A percentile compares a stretch with the other conserved stretches of the same genome.
These are phyloP conservation scores for Hypoxylon crocopeplum DNA, from an alignment of 495 filamentous ascomycete species.

Conservation along the genomic window DNA sequence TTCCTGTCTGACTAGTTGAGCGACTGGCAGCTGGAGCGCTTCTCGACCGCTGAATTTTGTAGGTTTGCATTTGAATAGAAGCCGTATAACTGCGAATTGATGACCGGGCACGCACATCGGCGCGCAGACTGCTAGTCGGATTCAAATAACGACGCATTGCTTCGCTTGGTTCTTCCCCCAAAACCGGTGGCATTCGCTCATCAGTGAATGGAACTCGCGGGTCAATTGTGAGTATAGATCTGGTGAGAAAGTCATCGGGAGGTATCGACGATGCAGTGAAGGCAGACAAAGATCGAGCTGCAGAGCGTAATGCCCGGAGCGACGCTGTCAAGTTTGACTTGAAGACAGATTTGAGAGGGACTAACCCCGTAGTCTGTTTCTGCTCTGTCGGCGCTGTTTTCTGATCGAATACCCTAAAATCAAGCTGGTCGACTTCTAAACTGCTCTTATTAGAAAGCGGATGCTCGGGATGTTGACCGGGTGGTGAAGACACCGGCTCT, in stretches of 20 bases:
- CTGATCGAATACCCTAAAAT: constrained; percentile 53
- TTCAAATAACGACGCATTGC: constrained; percentile 93
- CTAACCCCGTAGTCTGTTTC: constrained; percentile 47
- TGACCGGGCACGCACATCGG: constrained; percentile 55
- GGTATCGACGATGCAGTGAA: constrained; percentile 76
- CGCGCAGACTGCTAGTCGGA: constrained; percentile 71
- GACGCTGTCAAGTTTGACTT: constrained; percentile 97
- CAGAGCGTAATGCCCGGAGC: constrained; percentile 81
- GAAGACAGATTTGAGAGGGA: constrained; percentile 65
- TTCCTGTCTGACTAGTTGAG: constrained; percentile 38
- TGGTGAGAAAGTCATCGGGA: constrained; percentile 87
- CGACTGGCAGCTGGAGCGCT: constrained; percentile 48
- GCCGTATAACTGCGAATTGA: constrained; percentile 63
- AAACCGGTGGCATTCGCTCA: constrained; percentile 82
- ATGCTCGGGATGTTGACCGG: constrained; percentile 49
- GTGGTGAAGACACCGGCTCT: constrained; percentile 52
- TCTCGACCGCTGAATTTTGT: constrained; percentile 61
- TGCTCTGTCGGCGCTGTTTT: constrained; percentile 28
- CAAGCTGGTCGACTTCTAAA: constrained; percentile 48
- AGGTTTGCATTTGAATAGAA: constrained; percentile 89
- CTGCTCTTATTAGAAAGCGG: constrained; percentile 49
- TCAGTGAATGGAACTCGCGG: constrained; percentile 79
- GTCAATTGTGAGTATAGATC: constrained; percentile 79
- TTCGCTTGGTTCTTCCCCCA: constrained; percentile 78
- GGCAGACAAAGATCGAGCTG: constrained; percentile 81